Percentiles rank a stretch among this genome's conserved stretches.
Conservation (phyloP, 306 rosid species). For the Acacia confusa region DNA sequence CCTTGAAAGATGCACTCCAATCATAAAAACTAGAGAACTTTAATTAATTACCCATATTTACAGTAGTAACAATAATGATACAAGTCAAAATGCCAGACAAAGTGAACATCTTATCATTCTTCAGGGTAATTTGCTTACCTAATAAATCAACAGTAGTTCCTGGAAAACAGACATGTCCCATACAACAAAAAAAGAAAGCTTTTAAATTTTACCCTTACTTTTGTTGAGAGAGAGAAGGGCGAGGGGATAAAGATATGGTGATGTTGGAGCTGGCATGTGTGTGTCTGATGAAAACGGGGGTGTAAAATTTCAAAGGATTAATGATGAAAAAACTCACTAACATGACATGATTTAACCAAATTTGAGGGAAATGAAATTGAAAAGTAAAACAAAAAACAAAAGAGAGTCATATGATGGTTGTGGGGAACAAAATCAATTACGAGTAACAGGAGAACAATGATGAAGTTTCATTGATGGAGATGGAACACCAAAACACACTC, state of each 20-base stretch:
- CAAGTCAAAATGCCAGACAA: slow-evolving; percentile 29
- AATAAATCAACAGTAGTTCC: slow-evolving; percentile 19
- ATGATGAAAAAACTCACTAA: slow-evolving; percentile 92
- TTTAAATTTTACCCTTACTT: background rate
- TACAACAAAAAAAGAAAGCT: background rate
- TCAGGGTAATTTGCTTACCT: slow-evolving; percentile 16
- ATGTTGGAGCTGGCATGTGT: slow-evolving; percentile 1
- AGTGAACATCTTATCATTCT: slow-evolving; percentile 28
- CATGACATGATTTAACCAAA: slow-evolving; percentile 72
- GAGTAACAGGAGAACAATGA: slow-evolving; percentile 68
- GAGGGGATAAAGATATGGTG: background rate
- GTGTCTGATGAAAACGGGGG: slow-evolving; percentile 23
- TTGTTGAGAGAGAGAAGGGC: background rate
- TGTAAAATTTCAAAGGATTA: slow-evolving; percentile 54
- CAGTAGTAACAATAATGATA: slow-evolving; percentile 8
- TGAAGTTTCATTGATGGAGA: slow-evolving; percentile 67
- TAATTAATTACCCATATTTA: background rate
- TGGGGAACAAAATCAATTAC: slow-evolving; percentile 89
- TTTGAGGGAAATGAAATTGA: slow-evolving; percentile 69
- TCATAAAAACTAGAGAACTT: background rate
- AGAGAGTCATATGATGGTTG: slow-evolving; percentile 62
- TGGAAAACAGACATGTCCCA: slow-evolving; percentile 18
- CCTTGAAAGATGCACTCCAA: slow-evolving; percentile 5
- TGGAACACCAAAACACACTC: slow-evolving; percentile 54
- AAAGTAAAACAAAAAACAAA: slow-evolving; percentile 67